Base-by-base conservation (phyloP, 1,284 basidiomycete genomes). In the Heterobasidion occidentale region DNA sequence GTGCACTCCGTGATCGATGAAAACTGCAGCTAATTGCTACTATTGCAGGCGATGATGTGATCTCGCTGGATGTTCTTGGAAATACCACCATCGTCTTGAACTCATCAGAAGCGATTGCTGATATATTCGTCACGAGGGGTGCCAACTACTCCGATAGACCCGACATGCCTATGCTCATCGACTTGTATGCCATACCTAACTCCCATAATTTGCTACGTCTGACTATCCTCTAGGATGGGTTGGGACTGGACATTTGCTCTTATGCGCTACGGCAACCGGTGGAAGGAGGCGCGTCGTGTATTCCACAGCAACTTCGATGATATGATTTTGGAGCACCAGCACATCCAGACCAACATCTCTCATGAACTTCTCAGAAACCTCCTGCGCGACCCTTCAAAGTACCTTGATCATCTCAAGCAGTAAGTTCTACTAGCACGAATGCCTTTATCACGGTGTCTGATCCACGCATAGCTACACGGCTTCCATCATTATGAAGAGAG, bases 71-170 rank as follows among this genome's bases (percentile, higher is more conserved):
- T 8, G 62, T 71, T 7, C 63, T 68, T 1, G 74, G 74, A 0
- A 70, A 62, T 4, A 66, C 67, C 1, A 64, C 77, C 36, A 58
- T 78, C 49, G 63, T 78, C 7, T 61, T 78, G 17, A 71, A 74
- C 54, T 70, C 73, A 5, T 42, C 62, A 1, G 65, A 73, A 46
- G 68, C 68, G 1, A 69, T 68, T 0, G 62, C 60, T 0, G 77
- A 76, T 14, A 61, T 78, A 8, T 62, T 78, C 46, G 74, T 76
- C 45, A 72, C 67, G 56, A 64, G 71, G 9, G 72, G 72, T 0
- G 64, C 69, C 0, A 70, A 69, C 7, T 77, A 77, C 64, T 79
- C 71, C 17, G 52, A 55, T 38, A 50, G 55, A 8, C 48, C 50
- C 7, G 48, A 35, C 5, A 20, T 53, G 7, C 42, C 53, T 19